Base-by-base conservation (phyloP, 2,329 filamentous ascomycete species). In the Hypoxylon sp. region DNA sequence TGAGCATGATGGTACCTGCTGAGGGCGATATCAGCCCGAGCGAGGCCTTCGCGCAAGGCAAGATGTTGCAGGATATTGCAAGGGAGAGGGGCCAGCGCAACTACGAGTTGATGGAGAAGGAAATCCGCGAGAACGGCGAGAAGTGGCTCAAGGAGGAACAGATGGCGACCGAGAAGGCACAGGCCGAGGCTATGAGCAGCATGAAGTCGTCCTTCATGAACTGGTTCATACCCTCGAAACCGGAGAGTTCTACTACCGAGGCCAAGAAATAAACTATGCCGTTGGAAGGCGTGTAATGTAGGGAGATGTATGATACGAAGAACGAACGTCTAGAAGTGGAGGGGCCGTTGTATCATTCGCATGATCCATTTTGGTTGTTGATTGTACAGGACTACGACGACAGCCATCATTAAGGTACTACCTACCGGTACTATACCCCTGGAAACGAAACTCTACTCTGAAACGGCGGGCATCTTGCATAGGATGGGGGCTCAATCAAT, bases 91-190 rank as follows among this genome's bases (percentile, higher is more conserved):
- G 96, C 34, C 92, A 94, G 82, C 91, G 91, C 79, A 92, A 94
- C 80, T 99, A 98, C 81, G 89, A 97, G 83, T 82, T 90, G 73
- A 86, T 98, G 68, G 95, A 98, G 80, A 91, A 90, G 81, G 92
- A 97, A 82, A 97, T 99, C 74, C 87, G 91, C 50, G 92, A 97
- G 80, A 96, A 98, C 78, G 96, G 94, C 57, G 93, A 95, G 79
- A 93, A 95, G 82, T 98, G 94, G 93, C 85, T 99, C 73, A 94
- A 94, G 84, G 95, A 98, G 80, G 94, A 97, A 85, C 92, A 92
- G 46, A 90, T 90, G 52, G 88, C 93, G 78, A 91, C 94, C 83
- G 95, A 98, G 85, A 94, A 93, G 84, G 86, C 90, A 69, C 92
- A 94, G 80, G 92, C 97, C 76, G 94, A 97, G 81, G 91, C 91